Base-by-base conservation (phyloP, 2,329 filamentous ascomycete genomes). In the Teratosphaeria gauchensis region DNA sequence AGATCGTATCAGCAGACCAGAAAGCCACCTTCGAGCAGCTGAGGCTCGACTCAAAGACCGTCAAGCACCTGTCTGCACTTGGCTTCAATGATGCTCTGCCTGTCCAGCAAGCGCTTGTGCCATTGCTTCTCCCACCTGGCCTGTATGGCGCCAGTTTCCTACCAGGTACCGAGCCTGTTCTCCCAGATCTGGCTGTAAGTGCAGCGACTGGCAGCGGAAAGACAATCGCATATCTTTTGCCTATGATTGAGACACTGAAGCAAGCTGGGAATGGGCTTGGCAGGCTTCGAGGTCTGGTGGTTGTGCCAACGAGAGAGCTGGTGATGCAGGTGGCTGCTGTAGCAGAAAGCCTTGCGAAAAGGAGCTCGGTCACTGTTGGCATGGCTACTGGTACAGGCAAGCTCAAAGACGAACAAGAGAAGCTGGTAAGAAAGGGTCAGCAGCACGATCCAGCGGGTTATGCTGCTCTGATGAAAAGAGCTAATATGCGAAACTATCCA, bases 171-270 rank as follows among this genome's bases (percentile, higher is more conserved):
- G 66, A 70, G 42, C 56, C 56, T 24, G 58, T 69, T n/a, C 0
- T 71, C 8, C 80, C 82, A 51, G 94, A 99, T 71, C 74, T 99
- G 4, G 87, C 95, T 52, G 86, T 99, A 2, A 94, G 91, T 7
- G 94, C 95, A 0, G 89, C 92, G 1, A 99, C 94, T 0, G 94
- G 94, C 8, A 97, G 94, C 0, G 94, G 94, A 58, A 99, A 99
- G 72, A 99, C 94, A 0, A 74, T 99, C 16, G 88, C 92, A 0
- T 99, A 99, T 68, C 84, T 92, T 0, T 77, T 99, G 2, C 94
- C 94, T 0, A 84, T 99, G 59, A 82, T 95, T 3, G 84, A 90
- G 53, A 85, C 87, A 55, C 77, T 99, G 54, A 86, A 87, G 64
- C 78, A 82, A 33, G 46, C 35, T 3, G 21, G 52, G n/a, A 81